A percentile compares a stretch with the other conserved stretches of the same genome.
These are phyloP conservation scores for Cyclocybe aegerita DNA, from an alignment of 768 basidiomycete genomes.

Conservation along the genomic window DNA sequence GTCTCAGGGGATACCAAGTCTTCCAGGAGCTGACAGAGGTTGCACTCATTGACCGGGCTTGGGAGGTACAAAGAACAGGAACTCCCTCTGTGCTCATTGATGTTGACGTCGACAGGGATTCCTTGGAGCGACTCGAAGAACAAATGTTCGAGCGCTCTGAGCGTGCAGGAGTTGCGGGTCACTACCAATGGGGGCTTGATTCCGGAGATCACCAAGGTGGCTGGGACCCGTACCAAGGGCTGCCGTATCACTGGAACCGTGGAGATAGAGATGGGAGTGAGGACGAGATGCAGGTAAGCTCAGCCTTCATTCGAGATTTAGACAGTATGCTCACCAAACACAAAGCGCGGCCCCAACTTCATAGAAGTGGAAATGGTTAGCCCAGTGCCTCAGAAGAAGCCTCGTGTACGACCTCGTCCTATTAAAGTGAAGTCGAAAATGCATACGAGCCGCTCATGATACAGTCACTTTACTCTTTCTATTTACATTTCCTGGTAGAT, in stretches of 20 bases:
- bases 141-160: slow-evolving; percentile 23
- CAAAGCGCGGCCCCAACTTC: no score
- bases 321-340: neutral
- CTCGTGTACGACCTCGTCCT: neutral
- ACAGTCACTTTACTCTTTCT: no score
- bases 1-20: slow-evolving; percentile 1
- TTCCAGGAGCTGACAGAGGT: neutral
- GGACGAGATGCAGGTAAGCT: slow-evolving; percentile 8
- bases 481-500: no score
- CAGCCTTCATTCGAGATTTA: neutral
- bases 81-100: neutral
- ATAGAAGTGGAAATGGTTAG: no score
- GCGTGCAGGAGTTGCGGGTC: slow-evolving; percentile 12
- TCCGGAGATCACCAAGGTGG: slow-evolving; percentile 15
- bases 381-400: neutral
- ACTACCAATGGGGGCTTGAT: slow-evolving; percentile 20
- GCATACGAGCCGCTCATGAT: no score
- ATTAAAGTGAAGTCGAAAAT: neutral
- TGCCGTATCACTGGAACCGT: slow-evolving; percentile 12
- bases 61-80: slow-evolving; percentile 4
- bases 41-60: slow-evolving; percentile 1
- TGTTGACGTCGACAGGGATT: slow-evolving; percentile 23
- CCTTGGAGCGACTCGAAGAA: slow-evolving; percentile 19
- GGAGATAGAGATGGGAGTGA: slow-evolving; percentile 9
- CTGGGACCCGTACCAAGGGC: slow-evolving; percentile 15